Conservation (phyloP, 306 rosid species). For the Casuarina equisetifolia region DNA sequence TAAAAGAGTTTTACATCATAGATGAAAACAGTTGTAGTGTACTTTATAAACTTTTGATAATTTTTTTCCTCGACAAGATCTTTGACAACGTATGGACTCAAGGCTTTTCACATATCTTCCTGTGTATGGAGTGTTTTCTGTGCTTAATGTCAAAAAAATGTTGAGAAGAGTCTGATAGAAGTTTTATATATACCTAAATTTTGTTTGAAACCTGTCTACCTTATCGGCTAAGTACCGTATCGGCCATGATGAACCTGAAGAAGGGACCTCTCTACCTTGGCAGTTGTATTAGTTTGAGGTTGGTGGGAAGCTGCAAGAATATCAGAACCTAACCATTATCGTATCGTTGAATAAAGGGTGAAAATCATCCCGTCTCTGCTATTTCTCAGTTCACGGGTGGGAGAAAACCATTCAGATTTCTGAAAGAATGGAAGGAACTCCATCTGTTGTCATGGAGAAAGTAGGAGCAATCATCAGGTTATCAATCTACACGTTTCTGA, state of each 20-base stretch:
- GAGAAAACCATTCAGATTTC: not conserved
- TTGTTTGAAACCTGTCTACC: too few species aligned
- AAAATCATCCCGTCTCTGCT: not conserved
- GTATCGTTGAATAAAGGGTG: not conserved
- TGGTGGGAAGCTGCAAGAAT: not conserved
- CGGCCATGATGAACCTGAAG: conserved; percentile 8
- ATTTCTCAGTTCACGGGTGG: not conserved
- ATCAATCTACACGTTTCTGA: not conserved
- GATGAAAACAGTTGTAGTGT: too few species aligned
- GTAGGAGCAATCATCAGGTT: conserved; percentile 4
- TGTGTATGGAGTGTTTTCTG: too few species aligned
- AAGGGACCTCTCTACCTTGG: not conserved
- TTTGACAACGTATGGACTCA: too few species aligned
- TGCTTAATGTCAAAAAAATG: too few species aligned
- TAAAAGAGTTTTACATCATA: too few species aligned
- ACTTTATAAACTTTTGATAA: too few species aligned
- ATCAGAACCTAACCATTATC: not conserved
- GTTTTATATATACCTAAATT: too few species aligned
- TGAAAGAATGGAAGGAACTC: not conserved
- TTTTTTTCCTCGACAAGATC: too few species aligned
- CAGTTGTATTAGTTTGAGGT: conserved; percentile 1
- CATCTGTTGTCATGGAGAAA: not conserved
- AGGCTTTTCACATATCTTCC: too few species aligned
- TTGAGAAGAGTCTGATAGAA: too few species aligned
- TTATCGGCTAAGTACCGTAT: too few species aligned